Evolutionary conservation across 1,284 basidiomycete genomes (phyloP).

Genomic region (Cutaneotrichosporon sp.): DNA sequence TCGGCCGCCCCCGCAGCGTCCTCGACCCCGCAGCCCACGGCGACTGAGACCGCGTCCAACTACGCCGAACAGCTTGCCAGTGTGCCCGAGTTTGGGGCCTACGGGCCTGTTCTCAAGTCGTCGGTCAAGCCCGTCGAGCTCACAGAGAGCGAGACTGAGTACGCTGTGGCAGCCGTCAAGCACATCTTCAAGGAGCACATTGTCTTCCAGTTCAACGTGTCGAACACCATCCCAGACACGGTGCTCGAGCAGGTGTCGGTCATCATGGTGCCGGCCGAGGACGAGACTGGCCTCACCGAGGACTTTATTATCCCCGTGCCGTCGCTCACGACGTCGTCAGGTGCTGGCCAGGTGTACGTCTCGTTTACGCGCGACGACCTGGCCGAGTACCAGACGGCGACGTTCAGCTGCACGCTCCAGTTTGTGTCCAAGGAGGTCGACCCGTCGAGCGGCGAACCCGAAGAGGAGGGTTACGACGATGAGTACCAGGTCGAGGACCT

Average conservation of each 20-base stretch:
- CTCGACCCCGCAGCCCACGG: conserved; percentile 60
- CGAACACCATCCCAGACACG: conserved; percentile 97
- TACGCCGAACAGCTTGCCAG: conserved; percentile 82
- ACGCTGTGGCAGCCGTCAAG: conserved; percentile 94
- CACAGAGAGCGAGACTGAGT: conserved; percentile 97
- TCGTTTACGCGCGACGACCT: conserved; percentile 84
- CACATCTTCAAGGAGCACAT: conserved; percentile 94
- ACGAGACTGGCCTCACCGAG: conserved; percentile 76
- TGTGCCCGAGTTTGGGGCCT: conserved; percentile 80
- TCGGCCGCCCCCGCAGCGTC: conserved; percentile 59
- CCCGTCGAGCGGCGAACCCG: conserved; percentile 91
- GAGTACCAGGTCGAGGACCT: conserved; percentile 97
- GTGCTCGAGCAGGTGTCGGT: conserved; percentile 95
- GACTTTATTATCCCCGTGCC: conserved; percentile 91
- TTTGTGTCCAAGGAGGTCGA: conserved; percentile 98
- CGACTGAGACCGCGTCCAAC: conserved; percentile 77
- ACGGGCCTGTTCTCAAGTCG: conserved; percentile 87
- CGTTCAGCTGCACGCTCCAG: conserved; percentile 91
- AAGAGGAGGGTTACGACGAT: conserved; percentile 97
- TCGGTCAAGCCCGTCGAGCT: conserved; percentile 75
- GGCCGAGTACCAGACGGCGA: conserved; percentile 72
- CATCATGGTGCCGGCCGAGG: conserved; percentile 72
- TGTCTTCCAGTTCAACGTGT: conserved; percentile 99
- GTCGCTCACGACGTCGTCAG: conserved; percentile 65
- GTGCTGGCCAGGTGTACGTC: conserved; percentile 83